These are phyloP conservation scores for Saccharomyces kudriavzevii DNA, from an alignment of 805 yeast genomes.

Conservation along the genomic window DNA sequence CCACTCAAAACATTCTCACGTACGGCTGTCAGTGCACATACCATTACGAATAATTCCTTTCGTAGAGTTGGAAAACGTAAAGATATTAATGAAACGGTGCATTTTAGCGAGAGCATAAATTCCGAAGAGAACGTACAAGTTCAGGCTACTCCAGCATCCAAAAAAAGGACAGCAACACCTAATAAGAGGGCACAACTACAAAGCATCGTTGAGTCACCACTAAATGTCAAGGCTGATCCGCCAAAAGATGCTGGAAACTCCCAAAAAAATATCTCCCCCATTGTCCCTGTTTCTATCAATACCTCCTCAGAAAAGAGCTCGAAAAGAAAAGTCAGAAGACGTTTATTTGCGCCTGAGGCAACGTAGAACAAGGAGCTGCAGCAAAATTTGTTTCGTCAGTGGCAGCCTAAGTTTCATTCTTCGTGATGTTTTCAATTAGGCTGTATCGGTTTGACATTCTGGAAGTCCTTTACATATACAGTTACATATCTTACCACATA, in stretches of 20 bases:
- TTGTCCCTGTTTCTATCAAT: background rate
- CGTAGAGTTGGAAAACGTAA: slow-evolving; percentile 27
- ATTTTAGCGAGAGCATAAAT: background rate
- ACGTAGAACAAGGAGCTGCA: background rate
- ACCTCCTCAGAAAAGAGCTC: background rate
- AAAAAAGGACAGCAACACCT: slow-evolving; percentile 14
- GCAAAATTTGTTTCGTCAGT: background rate
- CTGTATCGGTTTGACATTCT: background rate
- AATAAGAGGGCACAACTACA: slow-evolving; percentile 10
- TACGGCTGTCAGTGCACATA: background rate
- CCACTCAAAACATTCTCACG: background rate
- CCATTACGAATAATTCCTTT: slow-evolving; percentile 13
- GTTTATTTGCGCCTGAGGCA: slow-evolving; percentile 31
- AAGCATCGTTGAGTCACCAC: slow-evolving; percentile 25
- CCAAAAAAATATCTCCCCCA: background rate
- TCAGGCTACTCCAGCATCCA: slow-evolving; percentile 25
- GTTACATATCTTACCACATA: background rate
- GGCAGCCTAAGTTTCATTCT: background rate
- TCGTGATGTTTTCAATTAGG: background rate
- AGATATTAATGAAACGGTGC: background rate
- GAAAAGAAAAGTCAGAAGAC: slow-evolving; percentile 27
- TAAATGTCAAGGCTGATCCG: slow-evolving; percentile 1
- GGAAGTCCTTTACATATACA: background rate
- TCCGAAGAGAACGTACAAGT: slow-evolving; percentile 13
- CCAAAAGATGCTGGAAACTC: background rate